Conservation (phyloP, 306 rosid genomes). For the Gastrolobium villosum region DNA sequence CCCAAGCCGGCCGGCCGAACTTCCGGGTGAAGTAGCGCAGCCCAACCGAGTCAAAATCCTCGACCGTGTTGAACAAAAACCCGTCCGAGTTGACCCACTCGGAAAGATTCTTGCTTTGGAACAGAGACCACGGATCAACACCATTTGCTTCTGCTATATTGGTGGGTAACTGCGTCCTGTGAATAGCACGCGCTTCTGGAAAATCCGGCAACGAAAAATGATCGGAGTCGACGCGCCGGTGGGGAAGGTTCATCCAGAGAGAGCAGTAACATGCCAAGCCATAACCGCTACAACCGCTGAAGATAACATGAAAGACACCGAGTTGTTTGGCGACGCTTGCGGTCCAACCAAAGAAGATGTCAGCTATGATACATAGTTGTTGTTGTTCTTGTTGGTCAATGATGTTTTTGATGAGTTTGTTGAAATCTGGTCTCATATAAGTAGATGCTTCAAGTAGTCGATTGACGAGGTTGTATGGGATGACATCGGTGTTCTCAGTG, state of each 20-base stretch:
- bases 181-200: slow-evolving; percentile 61
- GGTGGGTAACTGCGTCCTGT: slow-evolving; percentile 60
- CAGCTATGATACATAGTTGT: slow-evolving; percentile 62
- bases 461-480: slow-evolving; percentile 67
- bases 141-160: slow-evolving; percentile 69
- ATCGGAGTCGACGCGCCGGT: slow-evolving; percentile 37
- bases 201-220: slow-evolving; percentile 64
- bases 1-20: slow-evolving; percentile 55
- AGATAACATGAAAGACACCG: slow-evolving; percentile 60
- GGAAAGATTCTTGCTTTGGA: slow-evolving; percentile 49
- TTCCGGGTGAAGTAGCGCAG: slow-evolving; percentile 53
- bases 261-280: slow-evolving; percentile 80
- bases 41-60: slow-evolving; percentile 61
- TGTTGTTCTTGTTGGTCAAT: background rate
- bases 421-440: slow-evolving; percentile 54
- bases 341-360: slow-evolving; percentile 83
- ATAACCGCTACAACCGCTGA: slow-evolving; percentile 59
- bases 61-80: slow-evolving; percentile 65
- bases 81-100: slow-evolving; percentile 68
- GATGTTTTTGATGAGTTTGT: slow-evolving; percentile 50
- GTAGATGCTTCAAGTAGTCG: slow-evolving; percentile 64
- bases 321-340: slow-evolving; percentile 61
- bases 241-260: slow-evolving; percentile 81
- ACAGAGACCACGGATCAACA: slow-evolving; percentile 64
- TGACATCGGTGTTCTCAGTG: slow-evolving; percentile 68